phyloP scores from a whole-genome alignment of 1,139 yeast genomes.

The Geotrichum macrosporum region DNA sequence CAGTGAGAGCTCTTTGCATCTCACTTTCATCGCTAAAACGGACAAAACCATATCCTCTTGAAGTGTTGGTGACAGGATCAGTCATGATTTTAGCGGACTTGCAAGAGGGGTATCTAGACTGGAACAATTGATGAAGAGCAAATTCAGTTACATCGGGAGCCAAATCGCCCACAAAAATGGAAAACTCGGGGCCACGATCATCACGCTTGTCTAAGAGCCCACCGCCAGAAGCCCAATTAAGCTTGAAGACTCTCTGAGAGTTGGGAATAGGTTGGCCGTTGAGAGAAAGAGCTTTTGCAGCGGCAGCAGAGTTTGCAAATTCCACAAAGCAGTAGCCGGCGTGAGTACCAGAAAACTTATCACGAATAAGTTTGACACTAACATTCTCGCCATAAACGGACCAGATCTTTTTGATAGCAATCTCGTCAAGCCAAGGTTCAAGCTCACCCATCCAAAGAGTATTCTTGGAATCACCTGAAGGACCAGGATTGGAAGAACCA shows the following conservation, averaged over 20 bases:
- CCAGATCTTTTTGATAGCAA: conserved; percentile 66
- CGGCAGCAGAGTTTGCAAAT: conserved; percentile 61
- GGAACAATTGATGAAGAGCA: conserved; percentile 63
- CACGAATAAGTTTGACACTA: conserved; percentile 57
- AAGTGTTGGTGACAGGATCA: conserved; percentile 67
- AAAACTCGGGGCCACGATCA: conserved; percentile 51
- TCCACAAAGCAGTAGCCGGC: conserved; percentile 87
- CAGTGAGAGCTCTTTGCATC: conserved; percentile 67
- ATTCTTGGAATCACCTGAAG: conserved; percentile 21
- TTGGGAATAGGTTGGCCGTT: conserved; percentile 70
- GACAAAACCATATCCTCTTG: conserved; percentile 92
- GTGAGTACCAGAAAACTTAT: conserved; percentile 46
- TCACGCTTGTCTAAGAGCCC: conserved; percentile 41
- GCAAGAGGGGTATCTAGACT: conserved; percentile 64
- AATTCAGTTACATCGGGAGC: conserved; percentile 73
- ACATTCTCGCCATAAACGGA: conserved; percentile 47
- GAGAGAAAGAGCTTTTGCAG: conserved; percentile 60
- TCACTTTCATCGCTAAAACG: conserved; percentile 69
- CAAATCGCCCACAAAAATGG: conserved; percentile 84
- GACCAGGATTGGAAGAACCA: not conserved
- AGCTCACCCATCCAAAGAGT: conserved; percentile 93
- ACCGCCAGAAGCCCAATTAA: conserved; percentile 85
- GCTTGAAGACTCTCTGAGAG: conserved; percentile 56
- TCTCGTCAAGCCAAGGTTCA: conserved; percentile 82
- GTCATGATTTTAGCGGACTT: conserved; percentile 84